Evolutionary conservation across 2,329 filamentous ascomycete genomes (phyloP).

Genomic region (Pyricularia pennisetigena): DNA sequence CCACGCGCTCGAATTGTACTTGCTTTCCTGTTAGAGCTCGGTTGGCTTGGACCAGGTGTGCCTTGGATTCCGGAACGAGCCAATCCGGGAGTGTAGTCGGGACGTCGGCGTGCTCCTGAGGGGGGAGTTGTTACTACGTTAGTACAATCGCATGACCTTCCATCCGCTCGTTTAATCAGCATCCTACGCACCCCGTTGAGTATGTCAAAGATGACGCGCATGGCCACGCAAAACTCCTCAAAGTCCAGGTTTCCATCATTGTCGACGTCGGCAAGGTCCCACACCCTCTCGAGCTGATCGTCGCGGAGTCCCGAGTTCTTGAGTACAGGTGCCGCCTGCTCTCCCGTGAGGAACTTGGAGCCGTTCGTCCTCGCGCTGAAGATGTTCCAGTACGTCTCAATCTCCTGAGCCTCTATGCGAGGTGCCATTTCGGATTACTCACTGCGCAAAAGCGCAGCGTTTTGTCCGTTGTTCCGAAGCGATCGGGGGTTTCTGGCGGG

Average conservation of each 20-base stretch:
- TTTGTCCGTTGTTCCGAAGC: neutral
- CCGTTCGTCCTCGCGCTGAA: slow-evolving; percentile 50
- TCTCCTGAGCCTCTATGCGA: slow-evolving; percentile 52
- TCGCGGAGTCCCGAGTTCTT: slow-evolving; percentile 55
- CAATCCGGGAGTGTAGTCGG: slow-evolving; percentile 81
- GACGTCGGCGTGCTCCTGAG: slow-evolving; percentile 81
- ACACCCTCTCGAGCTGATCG: slow-evolving; percentile 87
- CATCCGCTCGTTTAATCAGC: neutral
- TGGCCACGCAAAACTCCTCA: slow-evolving; percentile 98
- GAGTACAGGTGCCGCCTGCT: slow-evolving; percentile 51
- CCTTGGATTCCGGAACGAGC: slow-evolving; percentile 92
- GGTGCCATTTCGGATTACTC: slow-evolving; percentile 34
- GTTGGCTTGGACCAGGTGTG: slow-evolving; percentile 77
- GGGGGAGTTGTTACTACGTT: neutral
- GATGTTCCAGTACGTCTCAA: slow-evolving; percentile 59
- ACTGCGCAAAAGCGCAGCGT: slow-evolving; percentile 4
- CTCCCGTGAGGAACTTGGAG: slow-evolving; percentile 49
- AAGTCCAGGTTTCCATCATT: slow-evolving; percentile 97
- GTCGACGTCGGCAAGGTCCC: slow-evolving; percentile 96
- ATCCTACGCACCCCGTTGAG: slow-evolving; percentile 69
- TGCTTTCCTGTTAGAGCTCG: slow-evolving; percentile 71
- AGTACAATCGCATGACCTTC: neutral
- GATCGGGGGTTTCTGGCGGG: neutral
- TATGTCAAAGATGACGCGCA: slow-evolving; percentile 95
- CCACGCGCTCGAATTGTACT: slow-evolving; percentile 74